Evolutionary conservation across 192 early-diverging fungal genomes (phyloP), one percentile per base, ranked within the genome.

Genomic region (Coemansia sp.): DNA sequence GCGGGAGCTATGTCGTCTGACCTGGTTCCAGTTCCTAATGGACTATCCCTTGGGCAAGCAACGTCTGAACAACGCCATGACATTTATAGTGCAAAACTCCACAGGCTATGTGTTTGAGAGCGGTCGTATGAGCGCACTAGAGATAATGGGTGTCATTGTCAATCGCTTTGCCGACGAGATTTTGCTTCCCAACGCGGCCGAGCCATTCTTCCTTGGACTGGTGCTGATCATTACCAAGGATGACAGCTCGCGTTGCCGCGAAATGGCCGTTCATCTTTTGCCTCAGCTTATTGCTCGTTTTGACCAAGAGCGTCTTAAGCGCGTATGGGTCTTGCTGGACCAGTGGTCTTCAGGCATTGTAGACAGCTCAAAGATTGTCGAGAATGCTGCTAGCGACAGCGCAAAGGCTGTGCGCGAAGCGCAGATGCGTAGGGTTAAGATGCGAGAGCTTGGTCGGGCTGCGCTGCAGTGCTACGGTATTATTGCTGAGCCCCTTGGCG

Each of bases 1-100:
- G 32, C 90, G 96, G 39, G 93, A 97, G 65, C 82, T 92, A 51
- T 96, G 93, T 58, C 91, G 96, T 8, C 82, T 88, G 39, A 87
- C 90, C 4, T 90, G 90, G 71, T 88, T 96, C 66, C 91, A 93
- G 65, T 99, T 99, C 85, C 81, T 99, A 64, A 84, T 98, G 73
- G 92, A 97, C 67, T 99, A 98, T 77, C 98, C 98, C 41, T 91
- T 96, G 74, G 94, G 96, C 43, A 85, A 88, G 48, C 84, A 84
- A 2, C 86, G 95, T 56, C 77, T 99, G 22, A 79, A 85, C 64
- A 94, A 91, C 68, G 91, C 94, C 67, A 92, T 98, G 86, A 87
- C 83, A 64, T 97, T 94, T 74, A 76, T 98, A 64, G 84, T 95
- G 58, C 91, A 94, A 72, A 98, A 99, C 77, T 85, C 97, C 48